Evolutionary conservation across 495 filamentous ascomycete species (phyloP).

Genomic region (Penicillium riverlandense): DNA sequence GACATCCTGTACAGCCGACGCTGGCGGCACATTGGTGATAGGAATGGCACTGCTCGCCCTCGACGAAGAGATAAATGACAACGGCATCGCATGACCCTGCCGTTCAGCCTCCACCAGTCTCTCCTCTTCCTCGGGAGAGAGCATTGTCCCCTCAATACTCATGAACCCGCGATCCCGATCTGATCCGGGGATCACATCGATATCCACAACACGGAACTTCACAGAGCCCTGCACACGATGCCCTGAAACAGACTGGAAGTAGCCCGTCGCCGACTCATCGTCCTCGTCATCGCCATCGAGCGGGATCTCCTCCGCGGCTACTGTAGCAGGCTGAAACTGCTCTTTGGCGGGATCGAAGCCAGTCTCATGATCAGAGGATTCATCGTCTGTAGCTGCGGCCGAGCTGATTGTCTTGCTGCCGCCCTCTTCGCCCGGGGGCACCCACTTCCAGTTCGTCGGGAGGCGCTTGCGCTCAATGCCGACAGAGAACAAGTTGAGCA

Average conservation of each 20-base stretch:
- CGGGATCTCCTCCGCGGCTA: constrained; percentile 27
- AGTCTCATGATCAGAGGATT: constrained; percentile 9
- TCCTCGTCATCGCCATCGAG: constrained; percentile 20
- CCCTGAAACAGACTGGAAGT: constrained; percentile 57
- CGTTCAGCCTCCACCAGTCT: constrained; percentile 31
- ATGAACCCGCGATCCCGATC: constrained; percentile 55
- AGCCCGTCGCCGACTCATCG: constrained; percentile 38
- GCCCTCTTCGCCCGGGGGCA: constrained; percentile 33
- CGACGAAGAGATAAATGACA: constrained; percentile 7
- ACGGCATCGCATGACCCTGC: constrained; percentile 19
- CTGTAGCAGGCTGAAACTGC: constrained; percentile 30
- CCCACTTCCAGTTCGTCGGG: constrained; percentile 62
- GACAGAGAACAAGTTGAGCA: constrained; percentile 70
- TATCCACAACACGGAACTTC: constrained; percentile 54
- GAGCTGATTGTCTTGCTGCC: constrained; percentile 5
- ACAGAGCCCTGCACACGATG: constrained; percentile 54
- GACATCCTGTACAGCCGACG: constrained; percentile 6
- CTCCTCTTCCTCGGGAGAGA: constrained; percentile 40
- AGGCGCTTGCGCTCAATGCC: constrained; percentile 59
- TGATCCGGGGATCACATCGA: constrained; percentile 51
- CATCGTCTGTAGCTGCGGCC: constrained; percentile 24
- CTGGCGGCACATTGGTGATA: constrained; percentile 8
- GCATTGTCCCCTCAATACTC: constrained; percentile 64
- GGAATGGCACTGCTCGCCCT: constrained; percentile 11
- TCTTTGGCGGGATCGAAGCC: constrained; percentile 37